Evolutionary conservation across 495 filamentous ascomycete species (phyloP), one percentile per base, ranked within the genome.

Genomic region (Amphirosellinia nigrospora): DNA sequence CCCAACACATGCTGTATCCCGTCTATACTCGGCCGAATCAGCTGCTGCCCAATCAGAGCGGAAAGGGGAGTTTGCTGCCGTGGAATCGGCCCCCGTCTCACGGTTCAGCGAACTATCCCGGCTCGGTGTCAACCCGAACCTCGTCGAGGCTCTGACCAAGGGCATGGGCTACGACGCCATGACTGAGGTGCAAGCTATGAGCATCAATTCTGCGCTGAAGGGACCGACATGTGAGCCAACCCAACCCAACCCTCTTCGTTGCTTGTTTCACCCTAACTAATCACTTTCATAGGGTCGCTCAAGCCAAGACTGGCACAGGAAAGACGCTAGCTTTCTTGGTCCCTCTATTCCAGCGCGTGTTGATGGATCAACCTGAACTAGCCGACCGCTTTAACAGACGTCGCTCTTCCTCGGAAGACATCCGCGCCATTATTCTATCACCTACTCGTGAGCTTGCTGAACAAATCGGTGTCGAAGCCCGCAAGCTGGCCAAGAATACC

Each of bases 401-500:
- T 4, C 56, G 70, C 41, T 78, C 86, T 11, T 76, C 78, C 4
- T 77, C 88, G 1, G 78, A 86, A 39, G 93, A 98, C 77, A 94
- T 98, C 70, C 89, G 94, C 66, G 91, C 93, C 32, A 89, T 99
- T 52, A 90, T 99, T 76, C 89, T 99, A 70, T 98, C 96, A 0
- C 96, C 96, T 10, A 99, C 96, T 23, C 89, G 96, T 68, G 96
- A 99, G 81, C 86, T 99, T 70, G 96, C 96, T 4, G 93, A 97
- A 78, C 96, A 99, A 82, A 98, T 99, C 72, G 92, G 91, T 13
- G 88, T 81, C 0, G 96, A 99, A 77, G 94, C 96, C 3, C 80
- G 70, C 52, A 95, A 90, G 77, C 75, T 98, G n/a, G 86, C 87
- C 4, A 50, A 46, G 9, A 82, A 85, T 64, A 96, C 93, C 0